A percentile compares a stretch with the other conserved stretches of the same genome.
These are phyloP conservation scores for Xylariales sp. DNA, from an alignment of 2,329 filamentous ascomycete species.

Conservation along the genomic window DNA sequence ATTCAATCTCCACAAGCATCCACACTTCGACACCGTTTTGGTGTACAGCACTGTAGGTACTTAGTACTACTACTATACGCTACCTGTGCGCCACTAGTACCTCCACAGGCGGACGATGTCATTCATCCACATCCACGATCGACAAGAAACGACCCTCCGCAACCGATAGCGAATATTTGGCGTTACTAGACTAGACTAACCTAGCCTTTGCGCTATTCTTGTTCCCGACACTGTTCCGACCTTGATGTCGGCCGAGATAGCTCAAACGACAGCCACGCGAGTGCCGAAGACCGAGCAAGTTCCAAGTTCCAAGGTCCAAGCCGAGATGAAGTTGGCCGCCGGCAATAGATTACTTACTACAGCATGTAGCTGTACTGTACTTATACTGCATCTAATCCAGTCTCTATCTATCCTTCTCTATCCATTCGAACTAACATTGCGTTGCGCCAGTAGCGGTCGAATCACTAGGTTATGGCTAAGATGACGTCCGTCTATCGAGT, in stretches of 20 bases:
- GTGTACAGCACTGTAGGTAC: not conserved
- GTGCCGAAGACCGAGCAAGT: slow-evolving; percentile 32
- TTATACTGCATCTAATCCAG: no score
- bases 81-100: no score
- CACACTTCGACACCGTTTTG: not conserved
- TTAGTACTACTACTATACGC: no score
- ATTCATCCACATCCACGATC: not conserved
- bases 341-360: not conserved
- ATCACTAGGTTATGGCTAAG: no score
- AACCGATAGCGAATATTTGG: slow-evolving; percentile 16
- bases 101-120: not conserved
- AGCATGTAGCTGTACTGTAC: no score
- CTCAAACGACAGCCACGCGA: not conserved
- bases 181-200: slow-evolving; percentile 1
- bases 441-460: no score
- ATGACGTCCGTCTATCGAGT: no score
- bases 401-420: no score
- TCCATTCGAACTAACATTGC: no score
- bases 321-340: slow-evolving; percentile 18
- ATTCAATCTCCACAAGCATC: slow-evolving; percentile 17
- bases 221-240: slow-evolving; percentile 14
- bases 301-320: not conserved
- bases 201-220: slow-evolving; percentile 12
- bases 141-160: slow-evolving; percentile 7
- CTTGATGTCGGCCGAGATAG: not conserved